phyloP scores from a whole-genome alignment of 2,329 filamentous ascomycete species.

The Alternaria brassicicola region DNA sequence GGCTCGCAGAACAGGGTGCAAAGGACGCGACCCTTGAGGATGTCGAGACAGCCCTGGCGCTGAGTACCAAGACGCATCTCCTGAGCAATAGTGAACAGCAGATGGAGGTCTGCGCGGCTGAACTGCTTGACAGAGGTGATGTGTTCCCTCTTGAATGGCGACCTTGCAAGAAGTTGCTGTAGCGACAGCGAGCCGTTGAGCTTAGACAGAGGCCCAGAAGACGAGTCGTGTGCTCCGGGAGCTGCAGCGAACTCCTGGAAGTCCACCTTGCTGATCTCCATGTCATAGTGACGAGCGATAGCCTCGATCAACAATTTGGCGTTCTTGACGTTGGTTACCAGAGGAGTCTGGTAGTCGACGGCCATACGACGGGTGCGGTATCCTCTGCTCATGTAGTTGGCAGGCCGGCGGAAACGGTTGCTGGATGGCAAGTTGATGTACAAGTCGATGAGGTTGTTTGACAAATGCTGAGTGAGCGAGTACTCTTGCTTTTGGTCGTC shows the following conservation, averaged over 20 bases:
- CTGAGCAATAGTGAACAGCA: constrained; percentile 94
- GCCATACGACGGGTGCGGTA: constrained; percentile 98
- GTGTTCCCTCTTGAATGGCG: constrained; percentile 86
- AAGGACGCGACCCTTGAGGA: constrained; percentile 84
- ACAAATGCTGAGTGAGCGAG: constrained; percentile 93
- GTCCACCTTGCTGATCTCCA: constrained; percentile 83
- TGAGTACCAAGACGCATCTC: constrained; percentile 97
- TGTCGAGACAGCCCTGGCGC: constrained; percentile 84
- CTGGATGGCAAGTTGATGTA: constrained; percentile 99
- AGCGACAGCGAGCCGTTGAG: constrained; percentile 65
- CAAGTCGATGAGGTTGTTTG: constrained; percentile 96
- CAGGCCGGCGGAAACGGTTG: constrained; percentile 95
- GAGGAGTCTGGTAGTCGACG: constrained; percentile 93
- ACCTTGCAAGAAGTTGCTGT: constrained; percentile 74
- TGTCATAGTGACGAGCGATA: constrained; percentile 84
- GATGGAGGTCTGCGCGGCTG: constrained; percentile 82
- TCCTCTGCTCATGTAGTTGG: constrained; percentile 98
- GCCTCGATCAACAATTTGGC: constrained; percentile 97
- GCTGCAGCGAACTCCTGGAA: constrained; percentile 77
- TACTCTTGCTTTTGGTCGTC: constrained; percentile 93
- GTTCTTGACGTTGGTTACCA: constrained; percentile 99
- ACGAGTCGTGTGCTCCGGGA: constrained; percentile 40
- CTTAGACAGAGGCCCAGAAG: constrained; percentile 54
- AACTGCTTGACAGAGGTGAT: constrained; percentile 94
- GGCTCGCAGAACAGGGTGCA: constrained; percentile 98